Percentiles rank a stretch among this genome's conserved stretches.
These are phyloP conservation scores for Colletotrichum tamarilloi DNA, from an alignment of 2,329 filamentous ascomycete genomes.

Conservation along the genomic window DNA sequence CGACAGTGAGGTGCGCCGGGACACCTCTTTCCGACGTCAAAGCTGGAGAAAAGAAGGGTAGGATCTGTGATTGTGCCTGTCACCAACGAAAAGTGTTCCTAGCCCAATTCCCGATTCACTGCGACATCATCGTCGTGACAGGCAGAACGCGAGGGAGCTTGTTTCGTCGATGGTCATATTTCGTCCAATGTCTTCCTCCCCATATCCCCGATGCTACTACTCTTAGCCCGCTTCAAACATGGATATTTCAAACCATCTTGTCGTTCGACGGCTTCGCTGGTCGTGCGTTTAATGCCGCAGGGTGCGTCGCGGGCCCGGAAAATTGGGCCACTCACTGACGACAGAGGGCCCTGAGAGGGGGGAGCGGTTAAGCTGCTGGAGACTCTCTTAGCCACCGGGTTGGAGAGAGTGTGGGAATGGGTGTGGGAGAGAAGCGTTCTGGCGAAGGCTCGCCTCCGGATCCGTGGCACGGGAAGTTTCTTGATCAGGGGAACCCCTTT, in stretches of 20 bases:
- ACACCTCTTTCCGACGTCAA: not conserved
- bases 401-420: too few species aligned
- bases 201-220: slow-evolving; percentile 23
- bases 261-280: slow-evolving; percentile 34
- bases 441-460: slow-evolving; percentile 4
- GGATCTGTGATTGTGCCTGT: slow-evolving; percentile 1
- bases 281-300: slow-evolving; percentile 35
- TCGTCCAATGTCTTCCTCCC: slow-evolving; percentile 20
- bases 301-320: slow-evolving; percentile 15
- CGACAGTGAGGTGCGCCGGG: not conserved
- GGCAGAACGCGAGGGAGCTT: slow-evolving; percentile 12
- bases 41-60: not conserved
- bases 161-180: slow-evolving; percentile 28
- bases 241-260: slow-evolving; percentile 31
- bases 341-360: not conserved
- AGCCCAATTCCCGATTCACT: not conserved
- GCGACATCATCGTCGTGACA: slow-evolving; percentile 8
- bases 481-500: slow-evolving; percentile 17
- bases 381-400: not conserved
- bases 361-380: not conserved
- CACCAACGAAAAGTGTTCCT: not conserved
- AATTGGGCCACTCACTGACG: slow-evolving; percentile 3
- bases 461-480: slow-evolving; percentile 21
- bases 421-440: not conserved
- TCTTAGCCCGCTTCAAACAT: slow-evolving; percentile 30